Conservation (phyloP, 2,329 filamentous ascomycete genomes). For the Cladosporium sp. region DNA sequence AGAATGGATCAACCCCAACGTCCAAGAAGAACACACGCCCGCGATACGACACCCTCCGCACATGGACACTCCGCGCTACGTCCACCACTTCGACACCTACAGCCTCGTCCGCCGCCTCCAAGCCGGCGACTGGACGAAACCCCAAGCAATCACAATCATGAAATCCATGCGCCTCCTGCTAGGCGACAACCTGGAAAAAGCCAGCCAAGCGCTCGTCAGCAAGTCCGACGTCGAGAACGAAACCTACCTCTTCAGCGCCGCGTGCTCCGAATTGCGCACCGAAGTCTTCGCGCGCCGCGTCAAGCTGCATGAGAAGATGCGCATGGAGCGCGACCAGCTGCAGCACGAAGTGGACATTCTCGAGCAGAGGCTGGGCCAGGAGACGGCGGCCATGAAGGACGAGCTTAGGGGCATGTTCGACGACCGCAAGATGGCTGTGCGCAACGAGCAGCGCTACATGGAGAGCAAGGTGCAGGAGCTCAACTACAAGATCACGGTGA, state of each 20-base stretch:
- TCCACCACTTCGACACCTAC: conserved; percentile 97
- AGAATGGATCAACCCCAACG: conserved; percentile 34
- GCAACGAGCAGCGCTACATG: conserved; percentile 81
- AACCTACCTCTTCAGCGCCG: conserved; percentile 89
- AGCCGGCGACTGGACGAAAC: conserved; percentile 67
- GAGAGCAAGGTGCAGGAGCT: conserved; percentile 88
- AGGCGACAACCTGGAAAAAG: conserved; percentile 76
- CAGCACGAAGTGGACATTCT: conserved; percentile 96
- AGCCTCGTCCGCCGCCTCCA: conserved; percentile 80
- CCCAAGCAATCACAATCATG: conserved; percentile 84
- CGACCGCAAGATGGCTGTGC: conserved; percentile 87
- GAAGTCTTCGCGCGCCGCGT: conserved; percentile 80
- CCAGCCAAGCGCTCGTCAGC: conserved; percentile 77
- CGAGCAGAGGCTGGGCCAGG: conserved; percentile 80
- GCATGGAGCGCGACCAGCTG: conserved; percentile 79
- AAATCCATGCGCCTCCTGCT: conserved; percentile 82
- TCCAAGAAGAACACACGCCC: conserved; percentile 49
- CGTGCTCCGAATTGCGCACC: conserved; percentile 86
- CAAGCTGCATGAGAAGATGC: conserved; percentile 75
- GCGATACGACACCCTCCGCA: conserved; percentile 54
- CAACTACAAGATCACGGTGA: conserved; percentile 93
- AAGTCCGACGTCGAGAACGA: conserved; percentile 94
- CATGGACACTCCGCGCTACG: conserved; percentile 73
- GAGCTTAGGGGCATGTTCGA: conserved; percentile 96
- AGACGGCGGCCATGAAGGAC: conserved; percentile 78